Evolutionary conservation across 768 basidiomycete species (phyloP).

Genomic region (Boletus subparvulus): DNA sequence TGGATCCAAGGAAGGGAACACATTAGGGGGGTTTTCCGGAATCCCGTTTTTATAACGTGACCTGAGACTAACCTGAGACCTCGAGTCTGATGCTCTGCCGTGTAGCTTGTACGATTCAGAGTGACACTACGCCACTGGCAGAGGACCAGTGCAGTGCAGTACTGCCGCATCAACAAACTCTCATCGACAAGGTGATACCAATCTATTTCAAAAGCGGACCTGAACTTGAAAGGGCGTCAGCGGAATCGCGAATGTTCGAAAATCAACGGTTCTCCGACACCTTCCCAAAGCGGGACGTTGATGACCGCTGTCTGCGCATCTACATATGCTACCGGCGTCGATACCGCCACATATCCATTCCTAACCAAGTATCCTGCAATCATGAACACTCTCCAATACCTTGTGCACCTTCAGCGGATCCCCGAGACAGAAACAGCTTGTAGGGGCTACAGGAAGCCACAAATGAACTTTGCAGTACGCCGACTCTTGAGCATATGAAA

Average conservation of each 20-base stretch:
- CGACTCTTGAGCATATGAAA: neutral
- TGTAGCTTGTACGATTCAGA: neutral
- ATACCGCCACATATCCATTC: constrained; percentile 3
- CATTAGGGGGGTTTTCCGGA: neutral
- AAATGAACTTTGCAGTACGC: neutral
- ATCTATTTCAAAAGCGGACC: constrained; percentile 7
- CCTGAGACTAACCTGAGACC: neutral
- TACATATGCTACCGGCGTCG: neutral
- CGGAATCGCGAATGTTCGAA: neutral
- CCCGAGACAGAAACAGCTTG: neutral
- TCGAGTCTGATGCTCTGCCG: neutral
- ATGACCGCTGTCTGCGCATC: constrained; percentile 7
- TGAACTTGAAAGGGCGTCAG: no score
- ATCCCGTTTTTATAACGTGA: neutral
- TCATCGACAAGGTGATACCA: constrained; percentile 13
- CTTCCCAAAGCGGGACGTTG: neutral
- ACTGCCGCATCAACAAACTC: constrained; percentile 6
- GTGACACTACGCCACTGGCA: constrained; percentile 14
- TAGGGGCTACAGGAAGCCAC: neutral
- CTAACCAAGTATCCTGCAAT: neutral
- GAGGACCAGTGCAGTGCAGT: constrained; percentile 18
- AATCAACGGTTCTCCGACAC: constrained; percentile 2
- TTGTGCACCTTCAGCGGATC: neutral
- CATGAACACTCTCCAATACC: neutral
- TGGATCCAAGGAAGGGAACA: neutral